Evolutionary conservation across 805 yeast species (phyloP).

Genomic region (Candida krabiensis): DNA sequence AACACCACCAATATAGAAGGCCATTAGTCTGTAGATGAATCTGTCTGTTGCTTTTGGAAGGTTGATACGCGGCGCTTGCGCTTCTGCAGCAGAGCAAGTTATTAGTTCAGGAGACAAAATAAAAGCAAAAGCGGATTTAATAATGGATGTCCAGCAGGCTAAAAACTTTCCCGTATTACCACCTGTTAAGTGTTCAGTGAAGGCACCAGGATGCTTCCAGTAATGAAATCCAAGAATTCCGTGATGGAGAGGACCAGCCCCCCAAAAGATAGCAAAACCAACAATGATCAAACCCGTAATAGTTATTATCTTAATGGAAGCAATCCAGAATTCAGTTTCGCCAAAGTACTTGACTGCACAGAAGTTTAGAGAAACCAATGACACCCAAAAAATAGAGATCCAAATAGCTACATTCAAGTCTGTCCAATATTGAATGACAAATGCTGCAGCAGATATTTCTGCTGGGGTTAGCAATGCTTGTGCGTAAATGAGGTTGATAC

Average conservation of each 20-base stretch:
- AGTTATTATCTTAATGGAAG: slow-evolving; percentile 63
- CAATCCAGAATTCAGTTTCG: slow-evolving; percentile 65
- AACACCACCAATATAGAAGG: slow-evolving; percentile 58
- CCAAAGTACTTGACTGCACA: slow-evolving; percentile 41
- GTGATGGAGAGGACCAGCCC: slow-evolving; percentile 55
- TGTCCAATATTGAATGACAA: slow-evolving; percentile 61
- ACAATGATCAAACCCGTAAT: slow-evolving; percentile 59
- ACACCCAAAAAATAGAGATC: slow-evolving; percentile 52
- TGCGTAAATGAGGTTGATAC: slow-evolving; percentile 37
- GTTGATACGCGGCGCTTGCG: slow-evolving; percentile 56
- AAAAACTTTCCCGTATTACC: slow-evolving; percentile 64
- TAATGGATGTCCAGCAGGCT: slow-evolving; percentile 61
- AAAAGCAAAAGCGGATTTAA: slow-evolving; percentile 67
- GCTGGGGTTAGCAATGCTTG: slow-evolving; percentile 37
- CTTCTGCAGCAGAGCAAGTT: slow-evolving; percentile 58
- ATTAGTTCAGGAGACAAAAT: slow-evolving; percentile 65
- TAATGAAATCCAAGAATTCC: slow-evolving; percentile 66
- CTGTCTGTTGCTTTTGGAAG: slow-evolving; percentile 62
- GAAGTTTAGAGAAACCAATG: slow-evolving; percentile 46
- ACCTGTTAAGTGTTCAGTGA: slow-evolving; percentile 46
- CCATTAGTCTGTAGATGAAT: slow-evolving; percentile 60
- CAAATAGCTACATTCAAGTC: slow-evolving; percentile 56
- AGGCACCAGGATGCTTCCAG: slow-evolving; percentile 53
- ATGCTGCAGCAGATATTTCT: slow-evolving; percentile 62
- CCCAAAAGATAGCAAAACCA: slow-evolving; percentile 57